phyloP scores from a whole-genome alignment of 2,329 filamentous ascomycete genomes.

The Stemphylium vesicarium region DNA sequence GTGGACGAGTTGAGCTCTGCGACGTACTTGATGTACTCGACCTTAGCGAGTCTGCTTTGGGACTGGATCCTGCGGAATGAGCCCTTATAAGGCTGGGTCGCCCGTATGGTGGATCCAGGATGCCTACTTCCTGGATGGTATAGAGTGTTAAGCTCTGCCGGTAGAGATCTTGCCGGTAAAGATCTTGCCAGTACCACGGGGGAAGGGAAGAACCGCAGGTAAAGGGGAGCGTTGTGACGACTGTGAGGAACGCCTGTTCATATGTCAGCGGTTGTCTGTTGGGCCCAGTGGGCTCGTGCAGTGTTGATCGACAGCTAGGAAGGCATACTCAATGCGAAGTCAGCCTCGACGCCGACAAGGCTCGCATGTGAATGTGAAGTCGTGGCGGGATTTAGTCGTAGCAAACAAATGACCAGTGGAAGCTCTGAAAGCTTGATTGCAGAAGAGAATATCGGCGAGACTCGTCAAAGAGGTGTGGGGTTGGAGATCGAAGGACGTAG shows the following conservation, averaged over 20 bases:
- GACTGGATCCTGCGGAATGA: constrained; percentile 8
- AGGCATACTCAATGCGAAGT: constrained; percentile 2
- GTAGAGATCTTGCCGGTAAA: neutral
- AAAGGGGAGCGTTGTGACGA: constrained; percentile 20
- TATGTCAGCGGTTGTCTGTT: neutral
- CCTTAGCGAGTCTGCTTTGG: neutral
- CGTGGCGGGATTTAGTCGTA: neutral
- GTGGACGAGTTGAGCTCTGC: neutral
- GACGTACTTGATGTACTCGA: constrained; percentile 7
- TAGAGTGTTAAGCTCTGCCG: constrained; percentile 1
- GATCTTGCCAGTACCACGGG: constrained; percentile 9
- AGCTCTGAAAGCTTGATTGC: neutral
- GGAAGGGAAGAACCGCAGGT: constrained; percentile 15
- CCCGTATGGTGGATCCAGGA: constrained; percentile 12
- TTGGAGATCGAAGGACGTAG: neutral
- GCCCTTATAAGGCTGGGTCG: constrained; percentile 6
- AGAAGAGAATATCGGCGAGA: neutral
- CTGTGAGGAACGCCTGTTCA: neutral
- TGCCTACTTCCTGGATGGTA: constrained; percentile 12
- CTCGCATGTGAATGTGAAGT: neutral
- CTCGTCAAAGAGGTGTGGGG: neutral
- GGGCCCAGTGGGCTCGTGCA: neutral
- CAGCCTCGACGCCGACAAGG: neutral
- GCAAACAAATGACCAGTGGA: neutral
- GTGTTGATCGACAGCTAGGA: neutral